A percentile compares a stretch with the other conserved stretches of the same genome.
Conservation (phyloP, 148 eudicot genomes). For the Diospyros lotus region DNA sequence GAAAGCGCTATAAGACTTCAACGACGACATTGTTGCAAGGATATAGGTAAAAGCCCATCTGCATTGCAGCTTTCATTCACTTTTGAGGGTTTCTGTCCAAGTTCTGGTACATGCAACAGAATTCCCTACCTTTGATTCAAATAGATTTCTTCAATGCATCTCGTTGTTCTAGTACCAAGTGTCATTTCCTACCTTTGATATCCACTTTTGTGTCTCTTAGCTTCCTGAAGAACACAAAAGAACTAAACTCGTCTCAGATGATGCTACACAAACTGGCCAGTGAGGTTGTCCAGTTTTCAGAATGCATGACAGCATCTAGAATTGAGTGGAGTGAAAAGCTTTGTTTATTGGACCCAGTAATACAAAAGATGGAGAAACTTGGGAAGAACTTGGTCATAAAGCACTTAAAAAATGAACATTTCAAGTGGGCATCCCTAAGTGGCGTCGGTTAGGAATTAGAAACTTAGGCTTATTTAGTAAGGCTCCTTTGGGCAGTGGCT, state of each 20-base stretch:
- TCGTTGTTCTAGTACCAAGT: not conserved
- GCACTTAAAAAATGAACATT: not conserved
- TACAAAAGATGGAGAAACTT: not conserved
- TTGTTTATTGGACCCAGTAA: not conserved
- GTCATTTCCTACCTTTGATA: not conserved
- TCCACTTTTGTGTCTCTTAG: too few species aligned
- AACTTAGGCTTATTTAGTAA: too few species aligned
- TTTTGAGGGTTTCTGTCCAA: not conserved
- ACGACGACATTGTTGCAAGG: not conserved
- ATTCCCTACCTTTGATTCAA: not conserved
- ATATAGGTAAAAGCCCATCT: not conserved
- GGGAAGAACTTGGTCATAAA: not conserved
- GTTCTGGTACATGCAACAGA: not conserved
- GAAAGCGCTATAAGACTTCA: not conserved
- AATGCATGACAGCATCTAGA: not conserved
- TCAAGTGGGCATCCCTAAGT: too few species aligned
- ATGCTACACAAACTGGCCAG: not conserved
- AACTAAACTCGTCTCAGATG: not conserved
- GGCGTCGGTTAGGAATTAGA: too few species aligned
- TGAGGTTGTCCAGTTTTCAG: not conserved
- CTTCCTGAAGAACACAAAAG: not conserved
- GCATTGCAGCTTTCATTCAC: not conserved
- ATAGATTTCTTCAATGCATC: not conserved
- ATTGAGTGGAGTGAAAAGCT: not conserved
- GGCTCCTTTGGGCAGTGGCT: too few species aligned